phyloP scores from a whole-genome alignment of 2,329 filamentous ascomycete species.

The Beauveria sp. region DNA sequence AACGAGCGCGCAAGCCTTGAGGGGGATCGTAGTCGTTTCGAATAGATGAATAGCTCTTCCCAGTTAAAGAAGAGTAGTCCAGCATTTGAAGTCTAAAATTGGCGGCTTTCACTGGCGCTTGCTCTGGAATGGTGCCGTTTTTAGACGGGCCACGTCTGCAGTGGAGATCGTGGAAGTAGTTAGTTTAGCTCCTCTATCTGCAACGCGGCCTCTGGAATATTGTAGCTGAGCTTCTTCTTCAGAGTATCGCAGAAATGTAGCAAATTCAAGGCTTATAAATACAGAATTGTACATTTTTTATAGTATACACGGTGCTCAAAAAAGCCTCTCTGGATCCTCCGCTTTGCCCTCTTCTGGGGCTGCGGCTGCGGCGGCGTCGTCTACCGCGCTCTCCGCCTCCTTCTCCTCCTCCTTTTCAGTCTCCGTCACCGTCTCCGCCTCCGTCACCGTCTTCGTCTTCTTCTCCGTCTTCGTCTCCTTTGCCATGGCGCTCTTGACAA shows the following conservation, averaged over 20 bases:
- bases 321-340: background rate
- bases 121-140: background rate
- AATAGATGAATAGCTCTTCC: no score
- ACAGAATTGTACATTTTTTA: background rate
- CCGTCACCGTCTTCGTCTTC: no score
- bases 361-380: background rate
- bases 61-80: no score
- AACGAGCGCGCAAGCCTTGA: no score
- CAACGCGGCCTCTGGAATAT: background rate
- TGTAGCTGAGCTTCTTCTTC: no score
- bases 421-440: no score
- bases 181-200: background rate
- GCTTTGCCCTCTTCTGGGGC: background rate
- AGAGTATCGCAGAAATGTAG: no score
- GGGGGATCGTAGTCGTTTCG: no score
- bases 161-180: background rate
- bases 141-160: background rate
- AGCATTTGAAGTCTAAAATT: background rate
- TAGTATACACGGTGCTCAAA: background rate
- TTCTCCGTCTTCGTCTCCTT: background rate
- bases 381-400: background rate
- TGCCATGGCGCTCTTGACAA: conserved; percentile 40
- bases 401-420: background rate
- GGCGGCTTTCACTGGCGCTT: background rate
- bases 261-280: background rate